A percentile compares a stretch with the other conserved stretches of the same genome.
Evolutionary conservation across 345 rosid species (phyloP).

Genomic region (Linum tenue): DNA sequence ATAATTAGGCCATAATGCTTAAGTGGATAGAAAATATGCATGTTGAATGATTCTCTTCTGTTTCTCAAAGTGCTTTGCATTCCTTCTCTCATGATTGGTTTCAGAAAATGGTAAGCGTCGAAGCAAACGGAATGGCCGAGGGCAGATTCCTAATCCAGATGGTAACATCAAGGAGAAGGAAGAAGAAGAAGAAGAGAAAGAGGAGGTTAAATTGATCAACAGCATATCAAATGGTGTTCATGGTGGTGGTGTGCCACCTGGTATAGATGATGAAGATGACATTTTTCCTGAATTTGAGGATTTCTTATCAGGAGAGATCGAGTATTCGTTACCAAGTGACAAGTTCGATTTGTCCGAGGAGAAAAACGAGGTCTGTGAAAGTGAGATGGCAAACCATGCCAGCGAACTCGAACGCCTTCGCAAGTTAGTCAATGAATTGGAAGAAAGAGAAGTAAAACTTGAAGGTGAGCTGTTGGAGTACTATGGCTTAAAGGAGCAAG

Average conservation of each 20-base stretch:
- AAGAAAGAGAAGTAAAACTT: constrained; percentile 90
- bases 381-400: constrained; percentile 63
- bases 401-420: constrained; percentile 70
- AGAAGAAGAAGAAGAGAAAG: constrained; percentile 57
- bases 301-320: constrained; percentile 72
- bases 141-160: constrained; percentile 33
- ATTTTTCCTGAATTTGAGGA: constrained; percentile 68
- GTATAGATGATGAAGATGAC: constrained; percentile 44
- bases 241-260: constrained; percentile 36
- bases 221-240: constrained; percentile 48
- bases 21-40: neutral
- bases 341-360: constrained; percentile 37
- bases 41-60: constrained; percentile 8
- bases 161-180: constrained; percentile 44
- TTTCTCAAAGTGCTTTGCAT: neutral
- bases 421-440: constrained; percentile 60
- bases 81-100: constrained; percentile 18
- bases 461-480: constrained; percentile 90
- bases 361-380: constrained; percentile 49
- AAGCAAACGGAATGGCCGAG: constrained; percentile 25
- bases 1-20: neutral
- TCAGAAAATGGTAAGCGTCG: constrained; percentile 36
- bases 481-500: constrained; percentile 90
- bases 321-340: constrained; percentile 51
- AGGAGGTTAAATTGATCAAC: constrained; percentile 87